Evolutionary conservation across 108 stramenopile genomes (phyloP).

Genomic region (Nannochloropsis gaditana): DNA sequence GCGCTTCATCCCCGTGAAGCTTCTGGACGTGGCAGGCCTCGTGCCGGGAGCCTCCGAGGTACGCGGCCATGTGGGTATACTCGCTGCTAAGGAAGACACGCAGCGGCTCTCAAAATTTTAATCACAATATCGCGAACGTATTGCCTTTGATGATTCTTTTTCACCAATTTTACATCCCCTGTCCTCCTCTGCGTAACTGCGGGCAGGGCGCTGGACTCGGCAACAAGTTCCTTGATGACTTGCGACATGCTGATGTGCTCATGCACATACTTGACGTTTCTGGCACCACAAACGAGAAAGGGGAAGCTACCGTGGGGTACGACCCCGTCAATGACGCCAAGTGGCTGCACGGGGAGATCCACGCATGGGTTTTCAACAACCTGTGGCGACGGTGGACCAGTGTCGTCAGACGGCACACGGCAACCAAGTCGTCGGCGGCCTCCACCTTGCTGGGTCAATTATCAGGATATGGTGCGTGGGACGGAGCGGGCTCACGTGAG

Average conservation of each 20-base stretch:
- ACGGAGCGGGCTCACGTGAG: too few relatives aligned
- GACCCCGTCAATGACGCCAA: not conserved
- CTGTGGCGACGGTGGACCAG: not conserved
- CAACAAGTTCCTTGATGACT: slow-evolving; percentile 22
- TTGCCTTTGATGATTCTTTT: not conserved
- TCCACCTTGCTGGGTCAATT: not conserved
- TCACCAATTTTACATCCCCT: not conserved
- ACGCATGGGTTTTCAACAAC: slow-evolving; percentile 24
- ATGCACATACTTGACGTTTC: slow-evolving; percentile 13
- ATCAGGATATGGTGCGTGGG: not conserved
- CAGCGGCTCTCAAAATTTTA: too few relatives aligned
- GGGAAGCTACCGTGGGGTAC: not conserved
- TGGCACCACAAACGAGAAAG: slow-evolving; percentile 17
- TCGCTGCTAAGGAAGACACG: too few relatives aligned
- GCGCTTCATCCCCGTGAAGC: slow-evolving; percentile 17
- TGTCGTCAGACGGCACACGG: not conserved
- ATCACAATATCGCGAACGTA: too few relatives aligned
- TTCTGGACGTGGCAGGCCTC: slow-evolving; percentile 20
- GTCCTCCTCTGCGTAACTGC: not conserved
- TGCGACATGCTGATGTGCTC: not conserved
- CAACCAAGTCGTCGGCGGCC: slow-evolving; percentile 13
- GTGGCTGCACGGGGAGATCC: slow-evolving; percentile 14
- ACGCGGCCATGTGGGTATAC: not conserved
- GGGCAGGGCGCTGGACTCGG: not conserved
- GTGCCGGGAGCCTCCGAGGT: slow-evolving; percentile 23